phyloP scores from a whole-genome alignment of 768 basidiomycete genomes.

The Calocybe cyanea region DNA sequence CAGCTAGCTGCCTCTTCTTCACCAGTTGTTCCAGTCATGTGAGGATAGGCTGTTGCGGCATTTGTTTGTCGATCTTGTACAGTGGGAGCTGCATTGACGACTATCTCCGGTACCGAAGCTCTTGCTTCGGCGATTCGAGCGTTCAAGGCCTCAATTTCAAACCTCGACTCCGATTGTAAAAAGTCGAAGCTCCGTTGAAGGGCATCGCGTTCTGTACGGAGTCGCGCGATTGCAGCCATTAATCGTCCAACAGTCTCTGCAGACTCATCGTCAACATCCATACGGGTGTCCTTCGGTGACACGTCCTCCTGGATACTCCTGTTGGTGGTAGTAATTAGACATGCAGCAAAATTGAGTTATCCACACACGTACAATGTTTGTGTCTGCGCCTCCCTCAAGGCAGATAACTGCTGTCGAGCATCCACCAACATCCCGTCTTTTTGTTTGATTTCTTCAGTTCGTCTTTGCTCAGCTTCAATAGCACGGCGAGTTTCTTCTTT shows the following conservation, averaged over 20 bases:
- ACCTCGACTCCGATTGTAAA: slow-evolving; percentile 61
- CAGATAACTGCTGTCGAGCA: slow-evolving; percentile 28
- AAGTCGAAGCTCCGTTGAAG: slow-evolving; percentile 65
- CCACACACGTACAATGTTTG: slow-evolving; percentile 5
- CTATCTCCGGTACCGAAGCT: slow-evolving; percentile 17
- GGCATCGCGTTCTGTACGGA: slow-evolving; percentile 63
- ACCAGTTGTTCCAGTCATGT: slow-evolving; percentile 11
- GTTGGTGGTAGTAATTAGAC: not conserved
- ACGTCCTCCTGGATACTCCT: slow-evolving; percentile 2
- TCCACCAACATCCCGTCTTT: slow-evolving; percentile 47
- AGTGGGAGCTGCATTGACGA: slow-evolving; percentile 18
- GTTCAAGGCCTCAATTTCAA: slow-evolving; percentile 57
- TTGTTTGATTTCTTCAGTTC: slow-evolving; percentile 46
- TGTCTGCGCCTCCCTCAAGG: slow-evolving; percentile 14
- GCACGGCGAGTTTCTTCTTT: slow-evolving; percentile 34
- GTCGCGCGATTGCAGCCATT: slow-evolving; percentile 58
- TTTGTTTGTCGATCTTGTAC: slow-evolving; percentile 25
- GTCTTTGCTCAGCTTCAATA: slow-evolving; percentile 37
- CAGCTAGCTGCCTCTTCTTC: slow-evolving; percentile 17
- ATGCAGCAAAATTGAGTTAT: not conserved
- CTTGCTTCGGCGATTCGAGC: slow-evolving; percentile 35
- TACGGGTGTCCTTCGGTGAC: not conserved
- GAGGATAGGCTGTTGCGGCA: slow-evolving; percentile 25
- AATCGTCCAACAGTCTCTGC: slow-evolving; percentile 50
- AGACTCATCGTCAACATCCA: slow-evolving; percentile 24